Percentiles rank a stretch among this genome's conserved stretches.
phyloP scores from a whole-genome alignment of 2,329 filamentous ascomycete species.

The Neodidymelliopsis sp. region DNA sequence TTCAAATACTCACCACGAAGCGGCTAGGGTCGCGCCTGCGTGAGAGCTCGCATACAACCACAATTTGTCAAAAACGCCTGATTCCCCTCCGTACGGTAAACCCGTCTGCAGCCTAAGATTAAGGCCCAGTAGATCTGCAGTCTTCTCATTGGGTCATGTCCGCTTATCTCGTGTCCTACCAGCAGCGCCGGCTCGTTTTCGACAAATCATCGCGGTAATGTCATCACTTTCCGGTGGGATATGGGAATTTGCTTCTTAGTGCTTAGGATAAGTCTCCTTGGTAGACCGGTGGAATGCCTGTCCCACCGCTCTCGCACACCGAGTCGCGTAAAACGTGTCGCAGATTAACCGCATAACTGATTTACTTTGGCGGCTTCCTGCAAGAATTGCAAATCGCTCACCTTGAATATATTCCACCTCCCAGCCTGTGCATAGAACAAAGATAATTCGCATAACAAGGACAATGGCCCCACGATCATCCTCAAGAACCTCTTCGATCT shows the following conservation, averaged over 20 bases:
- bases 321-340: constrained; percentile 6
- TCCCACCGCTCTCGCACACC: not conserved
- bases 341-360: constrained; percentile 7
- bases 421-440: not conserved
- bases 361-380: constrained; percentile 1
- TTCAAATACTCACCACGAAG: constrained; percentile 38
- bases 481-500: constrained; percentile 30
- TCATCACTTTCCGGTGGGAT: not conserved
- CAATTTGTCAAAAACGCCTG: constrained; percentile 31
- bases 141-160: constrained; percentile 19
- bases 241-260: not conserved
- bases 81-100: constrained; percentile 3
- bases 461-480: constrained; percentile 14
- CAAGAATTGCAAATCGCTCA: constrained; percentile 30
- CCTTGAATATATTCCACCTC: constrained; percentile 21
- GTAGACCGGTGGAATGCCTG: not conserved
- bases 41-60: constrained; percentile 8
- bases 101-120: constrained; percentile 7
- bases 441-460: too few relatives aligned
- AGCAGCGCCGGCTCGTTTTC: not conserved
- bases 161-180: constrained; percentile 2
- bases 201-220: not conserved
- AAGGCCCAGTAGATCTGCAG: not conserved
- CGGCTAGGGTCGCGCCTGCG: constrained; percentile 5
- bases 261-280: not conserved